Conservation (phyloP, 108 stramenopile genomes). For the Nitzschia palea region DNA sequence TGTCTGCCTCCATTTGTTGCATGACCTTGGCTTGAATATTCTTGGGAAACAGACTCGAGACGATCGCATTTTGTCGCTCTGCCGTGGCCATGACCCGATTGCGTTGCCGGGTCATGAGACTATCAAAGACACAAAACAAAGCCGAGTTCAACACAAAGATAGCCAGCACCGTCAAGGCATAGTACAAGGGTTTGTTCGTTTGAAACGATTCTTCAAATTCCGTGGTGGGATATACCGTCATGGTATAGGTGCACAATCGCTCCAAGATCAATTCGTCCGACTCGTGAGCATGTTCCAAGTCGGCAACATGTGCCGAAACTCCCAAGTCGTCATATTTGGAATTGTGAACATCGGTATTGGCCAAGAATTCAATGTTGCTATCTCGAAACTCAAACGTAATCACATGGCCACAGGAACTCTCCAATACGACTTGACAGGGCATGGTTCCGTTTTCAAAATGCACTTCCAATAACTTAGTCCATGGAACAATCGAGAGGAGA, state of each 20-base stretch:
- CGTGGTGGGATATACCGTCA: neutral
- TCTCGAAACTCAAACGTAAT: neutral
- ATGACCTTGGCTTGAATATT: constrained; percentile 13
- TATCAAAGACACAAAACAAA: constrained; percentile 4
- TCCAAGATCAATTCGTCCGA: constrained; percentile 10
- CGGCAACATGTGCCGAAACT: neutral
- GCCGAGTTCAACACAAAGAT: constrained; percentile 1
- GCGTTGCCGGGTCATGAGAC: neutral
- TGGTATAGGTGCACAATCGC: neutral
- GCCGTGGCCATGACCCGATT: constrained; percentile 5
- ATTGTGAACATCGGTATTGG: neutral
- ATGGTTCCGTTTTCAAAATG: neutral
- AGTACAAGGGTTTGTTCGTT: neutral
- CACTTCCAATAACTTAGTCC: constrained; percentile 21
- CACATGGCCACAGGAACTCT: neutral
- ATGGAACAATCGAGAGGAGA: constrained; percentile 19
- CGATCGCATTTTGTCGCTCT: constrained; percentile 6
- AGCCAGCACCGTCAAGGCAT: neutral
- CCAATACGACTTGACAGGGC: neutral
- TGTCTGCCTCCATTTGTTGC: neutral
- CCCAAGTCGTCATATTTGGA: neutral
- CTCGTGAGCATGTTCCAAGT: neutral
- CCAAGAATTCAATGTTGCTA: neutral
- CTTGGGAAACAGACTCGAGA: constrained; percentile 11
- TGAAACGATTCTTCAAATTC: constrained; percentile 5